phyloP scores from a whole-genome alignment of 2,329 filamentous ascomycete species.

The Claviceps maximensis region DNA sequence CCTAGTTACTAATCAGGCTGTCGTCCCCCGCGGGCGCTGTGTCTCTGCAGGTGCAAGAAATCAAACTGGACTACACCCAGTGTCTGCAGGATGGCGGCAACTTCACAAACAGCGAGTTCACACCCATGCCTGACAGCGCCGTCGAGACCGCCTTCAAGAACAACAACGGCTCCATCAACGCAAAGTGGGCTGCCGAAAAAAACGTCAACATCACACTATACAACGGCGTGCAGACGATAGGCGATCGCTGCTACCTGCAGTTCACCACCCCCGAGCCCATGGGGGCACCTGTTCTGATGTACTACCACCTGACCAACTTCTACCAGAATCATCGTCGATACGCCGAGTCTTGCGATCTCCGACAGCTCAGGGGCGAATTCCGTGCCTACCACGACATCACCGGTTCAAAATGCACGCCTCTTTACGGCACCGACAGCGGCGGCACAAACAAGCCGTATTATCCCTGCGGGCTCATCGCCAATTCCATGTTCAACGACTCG shows the following conservation, averaged over 20 bases:
- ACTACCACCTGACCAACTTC: constrained; percentile 94
- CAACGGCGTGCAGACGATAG: constrained; percentile 21
- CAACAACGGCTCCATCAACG: constrained; percentile 24
- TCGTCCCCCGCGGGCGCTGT: neutral
- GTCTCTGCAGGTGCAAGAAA: constrained; percentile 64
- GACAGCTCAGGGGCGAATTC: constrained; percentile 63
- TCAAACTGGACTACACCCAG: constrained; percentile 79
- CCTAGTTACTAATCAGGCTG: neutral
- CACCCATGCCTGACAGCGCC: constrained; percentile 39
- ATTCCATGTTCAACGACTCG: constrained; percentile 93
- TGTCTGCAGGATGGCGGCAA: constrained; percentile 48
- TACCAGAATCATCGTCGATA: constrained; percentile 98
- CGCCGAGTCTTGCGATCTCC: constrained; percentile 72
- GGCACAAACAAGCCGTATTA: constrained; percentile 61
- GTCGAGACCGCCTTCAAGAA: constrained; percentile 62
- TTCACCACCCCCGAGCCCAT: constrained; percentile 74
- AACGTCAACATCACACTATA: constrained; percentile 28
- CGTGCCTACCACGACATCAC: constrained; percentile 48
- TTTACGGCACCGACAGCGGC: constrained; percentile 35
- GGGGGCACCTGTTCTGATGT: constrained; percentile 72
- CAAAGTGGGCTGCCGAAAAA: constrained; percentile 29
- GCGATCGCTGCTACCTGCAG: constrained; percentile 54
- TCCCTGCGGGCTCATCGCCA: constrained; percentile 90
- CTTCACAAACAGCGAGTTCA: constrained; percentile 21
- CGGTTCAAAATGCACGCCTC: constrained; percentile 60